Percentiles rank a stretch among this genome's conserved stretches.
Conservation (phyloP, 495 filamentous ascomycete species). For the Hypoxylon fuscum region DNA sequence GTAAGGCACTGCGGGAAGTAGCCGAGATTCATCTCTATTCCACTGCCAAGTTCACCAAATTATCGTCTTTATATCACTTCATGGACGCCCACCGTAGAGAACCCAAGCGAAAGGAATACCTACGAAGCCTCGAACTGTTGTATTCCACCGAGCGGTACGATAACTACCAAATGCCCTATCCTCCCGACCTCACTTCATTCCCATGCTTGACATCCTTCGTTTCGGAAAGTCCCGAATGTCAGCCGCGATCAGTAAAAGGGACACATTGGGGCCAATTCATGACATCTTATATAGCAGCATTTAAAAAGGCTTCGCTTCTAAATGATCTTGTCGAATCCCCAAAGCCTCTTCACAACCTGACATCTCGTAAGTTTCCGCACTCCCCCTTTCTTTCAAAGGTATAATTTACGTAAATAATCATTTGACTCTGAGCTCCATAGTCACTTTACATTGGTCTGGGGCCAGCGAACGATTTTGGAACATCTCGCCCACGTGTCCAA, state of each 20-base stretch:
- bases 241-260: constrained; percentile 9
- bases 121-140: constrained; percentile 16
- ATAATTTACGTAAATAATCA: background rate
- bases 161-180: background rate
- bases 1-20: constrained; percentile 11
- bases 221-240: constrained; percentile 25
- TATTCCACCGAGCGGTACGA: constrained; percentile 10
- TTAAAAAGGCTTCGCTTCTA: constrained; percentile 21
- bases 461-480: background rate
- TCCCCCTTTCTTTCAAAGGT: background rate
- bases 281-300: constrained; percentile 10
- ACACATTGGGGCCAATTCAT: constrained; percentile 10
- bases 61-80: constrained; percentile 12
- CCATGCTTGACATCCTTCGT: constrained; percentile 16
- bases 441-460: constrained; percentile 23
- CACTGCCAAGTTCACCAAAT: constrained; percentile 5
- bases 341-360: constrained; percentile 16
- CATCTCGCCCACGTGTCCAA: constrained; percentile 8
- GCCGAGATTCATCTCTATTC: constrained; percentile 26
- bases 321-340: background rate
- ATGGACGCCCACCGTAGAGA: constrained; percentile 5
- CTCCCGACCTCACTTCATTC: constrained; percentile 13
- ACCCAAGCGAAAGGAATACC: constrained; percentile 7
- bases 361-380: constrained; percentile 12
- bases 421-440: background rate